Conservation (phyloP, 2,329 filamentous ascomycete species). For the Fusarium sp. region DNA sequence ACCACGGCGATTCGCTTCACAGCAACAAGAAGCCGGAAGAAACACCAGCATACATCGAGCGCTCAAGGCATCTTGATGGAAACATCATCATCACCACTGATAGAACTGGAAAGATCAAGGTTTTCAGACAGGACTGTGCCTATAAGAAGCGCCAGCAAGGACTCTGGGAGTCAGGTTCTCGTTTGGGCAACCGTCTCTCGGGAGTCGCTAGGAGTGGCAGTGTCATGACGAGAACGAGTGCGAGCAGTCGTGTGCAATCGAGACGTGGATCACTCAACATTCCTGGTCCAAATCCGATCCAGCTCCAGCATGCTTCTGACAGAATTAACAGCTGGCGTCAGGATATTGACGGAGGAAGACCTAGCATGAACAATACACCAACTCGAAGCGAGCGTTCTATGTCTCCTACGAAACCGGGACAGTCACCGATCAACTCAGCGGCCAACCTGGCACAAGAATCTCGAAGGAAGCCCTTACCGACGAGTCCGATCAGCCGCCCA, state of each 20-base stretch:
- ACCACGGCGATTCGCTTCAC: slow-evolving; percentile 47
- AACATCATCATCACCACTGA: slow-evolving; percentile 95
- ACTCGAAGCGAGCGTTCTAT: slow-evolving; percentile 63
- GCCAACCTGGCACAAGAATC: slow-evolving; percentile 57
- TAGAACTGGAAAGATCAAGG: slow-evolving; percentile 87
- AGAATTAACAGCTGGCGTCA: slow-evolving; percentile 91
- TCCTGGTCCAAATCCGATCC: slow-evolving; percentile 40
- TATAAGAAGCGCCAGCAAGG: slow-evolving; percentile 79
- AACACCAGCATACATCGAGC: slow-evolving; percentile 79
- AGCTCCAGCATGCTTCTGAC: slow-evolving; percentile 63
- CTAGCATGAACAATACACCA: slow-evolving; percentile 51
- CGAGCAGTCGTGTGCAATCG: slow-evolving; percentile 58
- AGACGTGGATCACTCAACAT: slow-evolving; percentile 63
- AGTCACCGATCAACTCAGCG: slow-evolving; percentile 49
- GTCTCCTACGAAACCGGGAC: slow-evolving; percentile 60
- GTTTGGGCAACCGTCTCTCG: slow-evolving; percentile 75
- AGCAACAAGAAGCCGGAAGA: slow-evolving; percentile 64
- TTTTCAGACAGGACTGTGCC: slow-evolving; percentile 95
- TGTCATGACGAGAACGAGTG: slow-evolving; percentile 63
- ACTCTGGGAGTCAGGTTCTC: slow-evolving; percentile 79
- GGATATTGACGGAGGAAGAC: slow-evolving; percentile 58
- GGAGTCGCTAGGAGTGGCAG: slow-evolving; percentile 68
- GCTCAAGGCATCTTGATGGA: slow-evolving; percentile 79
- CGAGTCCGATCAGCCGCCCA: slow-evolving; percentile 40
- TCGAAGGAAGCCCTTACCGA: slow-evolving; percentile 55